Percentiles rank a stretch among this genome's conserved stretches.
Conservation (phyloP, 2,329 filamentous ascomycete genomes). For the Penicillium sp. region DNA sequence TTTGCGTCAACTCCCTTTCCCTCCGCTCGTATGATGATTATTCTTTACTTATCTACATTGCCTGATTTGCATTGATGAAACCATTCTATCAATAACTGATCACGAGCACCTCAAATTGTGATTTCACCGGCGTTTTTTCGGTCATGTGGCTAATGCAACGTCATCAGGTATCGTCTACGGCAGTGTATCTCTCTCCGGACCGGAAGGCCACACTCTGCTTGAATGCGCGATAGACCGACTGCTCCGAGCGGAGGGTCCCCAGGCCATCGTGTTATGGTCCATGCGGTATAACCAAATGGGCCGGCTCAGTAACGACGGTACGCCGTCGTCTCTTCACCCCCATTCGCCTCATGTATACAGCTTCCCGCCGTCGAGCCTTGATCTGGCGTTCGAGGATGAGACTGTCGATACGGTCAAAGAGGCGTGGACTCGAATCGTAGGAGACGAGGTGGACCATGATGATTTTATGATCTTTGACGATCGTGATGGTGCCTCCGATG, state of each 20-base stretch:
- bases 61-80: constrained; percentile 92
- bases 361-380: constrained; percentile 60
- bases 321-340: constrained; percentile 13
- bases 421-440: constrained; percentile 67
- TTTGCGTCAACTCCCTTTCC: constrained; percentile 4
- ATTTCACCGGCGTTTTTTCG: constrained; percentile 18
- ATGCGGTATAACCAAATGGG: constrained; percentile 52
- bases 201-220: constrained; percentile 42
- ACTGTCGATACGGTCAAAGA: constrained; percentile 64
- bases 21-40: constrained; percentile 73
- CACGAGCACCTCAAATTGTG: constrained; percentile 38
- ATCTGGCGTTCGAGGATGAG: constrained; percentile 72
- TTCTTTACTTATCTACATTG: constrained; percentile 98
- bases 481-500: constrained; percentile 60
- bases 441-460: constrained; percentile 48
- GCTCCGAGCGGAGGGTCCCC: constrained; percentile 36
- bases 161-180: constrained; percentile 59
- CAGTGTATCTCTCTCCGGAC: constrained; percentile 41
- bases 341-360: constrained; percentile 49
- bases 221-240: constrained; percentile 41
- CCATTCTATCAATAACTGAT: constrained; percentile 82
- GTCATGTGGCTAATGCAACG: constrained; percentile 35
- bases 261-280: constrained; percentile 51
- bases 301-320: constrained; percentile 15
- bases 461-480: constrained; percentile 79